phyloP scores from a whole-genome alignment of 2,329 filamentous ascomycete genomes.

The Neonectria hederae region DNA sequence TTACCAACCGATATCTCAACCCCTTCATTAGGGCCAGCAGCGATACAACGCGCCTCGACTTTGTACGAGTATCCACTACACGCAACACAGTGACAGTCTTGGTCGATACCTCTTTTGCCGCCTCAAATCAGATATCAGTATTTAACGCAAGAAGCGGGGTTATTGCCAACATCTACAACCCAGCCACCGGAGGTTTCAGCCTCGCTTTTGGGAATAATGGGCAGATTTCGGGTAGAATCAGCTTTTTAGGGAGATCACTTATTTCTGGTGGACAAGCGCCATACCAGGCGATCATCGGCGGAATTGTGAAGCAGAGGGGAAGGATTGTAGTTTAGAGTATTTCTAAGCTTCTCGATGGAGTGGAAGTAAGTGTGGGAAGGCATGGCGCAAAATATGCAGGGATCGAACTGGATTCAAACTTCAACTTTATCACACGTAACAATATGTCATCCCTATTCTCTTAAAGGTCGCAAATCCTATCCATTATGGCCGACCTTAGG shows the following conservation, averaged over 20 bases:
- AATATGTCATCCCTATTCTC: too few relatives aligned
- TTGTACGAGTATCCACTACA: constrained; percentile 14
- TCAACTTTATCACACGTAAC: too few relatives aligned
- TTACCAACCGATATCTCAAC: constrained; percentile 22
- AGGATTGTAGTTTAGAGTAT: too few relatives aligned
- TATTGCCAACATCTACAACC: constrained; percentile 10
- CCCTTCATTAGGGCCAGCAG: constrained; percentile 10
- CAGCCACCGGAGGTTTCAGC: constrained; percentile 8
- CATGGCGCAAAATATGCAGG: too few relatives aligned
- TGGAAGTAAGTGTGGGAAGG: too few relatives aligned
- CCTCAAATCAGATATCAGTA: constrained; percentile 4
- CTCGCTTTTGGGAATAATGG: constrained; percentile 13
- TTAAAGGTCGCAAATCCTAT: too few relatives aligned
- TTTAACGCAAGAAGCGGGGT: constrained; percentile 13
- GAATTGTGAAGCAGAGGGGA: too few relatives aligned
- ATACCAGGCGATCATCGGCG: not conserved
- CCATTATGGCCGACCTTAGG: too few relatives aligned
- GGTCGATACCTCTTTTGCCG: constrained; percentile 6
- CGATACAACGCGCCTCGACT: constrained; percentile 7
- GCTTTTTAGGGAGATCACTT: not conserved
- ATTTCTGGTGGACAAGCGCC: constrained; percentile 8
- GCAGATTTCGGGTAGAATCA: constrained; percentile 11
- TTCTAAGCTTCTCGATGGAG: too few relatives aligned
- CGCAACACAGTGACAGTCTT: constrained; percentile 7
- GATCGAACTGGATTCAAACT: too few relatives aligned